Evolutionary conservation across 345 rosid species (phyloP).

Genomic region (Gossypium australe): DNA sequence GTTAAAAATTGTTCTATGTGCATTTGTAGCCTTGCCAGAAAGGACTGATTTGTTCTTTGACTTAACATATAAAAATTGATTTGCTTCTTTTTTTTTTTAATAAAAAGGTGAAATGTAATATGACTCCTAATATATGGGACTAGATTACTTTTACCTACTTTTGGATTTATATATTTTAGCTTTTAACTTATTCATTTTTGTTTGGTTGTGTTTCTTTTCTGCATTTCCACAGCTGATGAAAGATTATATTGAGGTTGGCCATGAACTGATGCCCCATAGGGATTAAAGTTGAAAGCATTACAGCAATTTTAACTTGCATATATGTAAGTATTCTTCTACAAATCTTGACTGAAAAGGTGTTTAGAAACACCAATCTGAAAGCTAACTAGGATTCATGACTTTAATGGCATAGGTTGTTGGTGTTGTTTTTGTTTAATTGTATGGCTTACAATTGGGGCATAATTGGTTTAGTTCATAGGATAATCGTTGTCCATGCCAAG

Average conservation of each 20-base stretch:
- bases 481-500: neutral
- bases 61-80: too few relatives aligned
- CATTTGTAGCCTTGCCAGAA: too few relatives aligned
- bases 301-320: neutral
- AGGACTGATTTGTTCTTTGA: too few relatives aligned
- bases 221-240: slow-evolving; percentile 32
- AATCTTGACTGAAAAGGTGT: slow-evolving; percentile 7
- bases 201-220: too few relatives aligned
- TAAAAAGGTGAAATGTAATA: too few relatives aligned
- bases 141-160: too few relatives aligned
- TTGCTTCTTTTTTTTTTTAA: too few relatives aligned
- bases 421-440: neutral
- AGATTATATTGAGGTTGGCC: slow-evolving; percentile 19
- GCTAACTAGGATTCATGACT: slow-evolving; percentile 23
- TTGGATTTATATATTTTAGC: too few relatives aligned
- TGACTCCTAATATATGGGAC: too few relatives aligned
- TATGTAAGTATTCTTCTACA: neutral
- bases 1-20: too few relatives aligned
- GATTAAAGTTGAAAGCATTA: neutral
- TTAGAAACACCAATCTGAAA: slow-evolving; percentile 18
- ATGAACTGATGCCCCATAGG: slow-evolving; percentile 42
- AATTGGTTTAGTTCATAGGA: neutral
- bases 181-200: too few relatives aligned
- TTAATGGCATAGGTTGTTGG: neutral
- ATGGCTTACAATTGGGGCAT: neutral